phyloP scores from a whole-genome alignment of 2,329 filamentous ascomycete genomes.

The Achaetomium macrosporum region DNA sequence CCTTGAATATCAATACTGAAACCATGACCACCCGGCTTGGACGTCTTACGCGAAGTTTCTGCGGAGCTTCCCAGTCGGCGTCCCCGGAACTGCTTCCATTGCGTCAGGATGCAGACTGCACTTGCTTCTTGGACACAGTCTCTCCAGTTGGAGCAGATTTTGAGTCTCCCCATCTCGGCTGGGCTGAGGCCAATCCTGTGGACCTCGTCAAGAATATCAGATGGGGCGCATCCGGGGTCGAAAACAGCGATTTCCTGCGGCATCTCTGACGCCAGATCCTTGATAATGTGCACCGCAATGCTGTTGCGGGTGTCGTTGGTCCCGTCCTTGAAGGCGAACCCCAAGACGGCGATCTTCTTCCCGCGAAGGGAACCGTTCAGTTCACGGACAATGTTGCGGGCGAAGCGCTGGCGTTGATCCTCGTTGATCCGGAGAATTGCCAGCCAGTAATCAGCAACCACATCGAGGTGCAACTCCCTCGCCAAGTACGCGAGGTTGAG shows the following conservation, averaged over 20 bases:
- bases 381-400: slow-evolving; percentile 45
- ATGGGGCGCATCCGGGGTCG: slow-evolving; percentile 41
- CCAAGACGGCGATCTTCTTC: slow-evolving; percentile 53
- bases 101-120: slow-evolving; percentile 46
- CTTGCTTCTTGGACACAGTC: slow-evolving; percentile 39
- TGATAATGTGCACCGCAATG: slow-evolving; percentile 47
- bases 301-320: slow-evolving; percentile 55
- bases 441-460: slow-evolving; percentile 56
- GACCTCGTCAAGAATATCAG: slow-evolving; percentile 28
- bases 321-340: slow-evolving; percentile 58
- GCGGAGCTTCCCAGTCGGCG: slow-evolving; percentile 15
- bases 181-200: slow-evolving; percentile 26
- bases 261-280: slow-evolving; percentile 44
- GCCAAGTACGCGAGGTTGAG: slow-evolving; percentile 53
- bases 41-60: slow-evolving; percentile 2
- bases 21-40: not conserved
- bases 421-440: slow-evolving; percentile 54
- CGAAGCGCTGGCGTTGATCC: slow-evolving; percentile 51
- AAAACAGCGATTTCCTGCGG: slow-evolving; percentile 46
- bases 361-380: slow-evolving; percentile 48
- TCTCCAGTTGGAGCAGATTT: slow-evolving; percentile 38
- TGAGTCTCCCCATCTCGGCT: slow-evolving; percentile 29
- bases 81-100: slow-evolving; percentile 47
- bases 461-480: slow-evolving; percentile 47
- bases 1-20: not conserved